A percentile compares a stretch with the other conserved stretches of the same genome.
Evolutionary conservation across 306 rosid genomes (phyloP).

Genomic region (Echinosophora koreensis): DNA sequence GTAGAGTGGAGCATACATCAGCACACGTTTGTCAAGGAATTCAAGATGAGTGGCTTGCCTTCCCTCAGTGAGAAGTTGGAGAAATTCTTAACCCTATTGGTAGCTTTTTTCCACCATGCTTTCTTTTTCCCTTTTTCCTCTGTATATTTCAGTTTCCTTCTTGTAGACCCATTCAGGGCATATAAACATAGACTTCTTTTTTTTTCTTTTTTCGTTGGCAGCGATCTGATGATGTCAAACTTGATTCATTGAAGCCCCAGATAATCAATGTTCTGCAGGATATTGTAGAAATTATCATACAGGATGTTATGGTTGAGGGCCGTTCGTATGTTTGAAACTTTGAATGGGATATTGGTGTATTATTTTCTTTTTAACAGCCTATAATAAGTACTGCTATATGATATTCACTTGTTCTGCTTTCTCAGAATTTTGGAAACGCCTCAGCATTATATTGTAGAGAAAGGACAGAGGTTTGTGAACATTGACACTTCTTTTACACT

Average conservation of each 20-base stretch:
- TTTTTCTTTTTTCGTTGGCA: slow-evolving; percentile 50
- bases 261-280: slow-evolving; percentile 93
- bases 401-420: slow-evolving; percentile 44
- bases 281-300: slow-evolving; percentile 86
- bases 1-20: slow-evolving; percentile 53
- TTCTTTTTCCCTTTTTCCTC: slow-evolving; percentile 11
- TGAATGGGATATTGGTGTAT: slow-evolving; percentile 22
- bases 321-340: slow-evolving; percentile 63
- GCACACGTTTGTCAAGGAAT: slow-evolving; percentile 57
- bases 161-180: slow-evolving; percentile 25
- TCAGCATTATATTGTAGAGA: slow-evolving; percentile 46
- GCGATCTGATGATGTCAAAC: slow-evolving; percentile 57
- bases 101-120: slow-evolving; percentile 46
- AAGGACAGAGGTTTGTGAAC: slow-evolving; percentile 73
- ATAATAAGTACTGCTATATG: slow-evolving; percentile 39
- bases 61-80: slow-evolving; percentile 87
- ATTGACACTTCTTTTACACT: slow-evolving; percentile 49
- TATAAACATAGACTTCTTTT: slow-evolving; percentile 25
- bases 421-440: slow-evolving; percentile 60
- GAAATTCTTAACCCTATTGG: slow-evolving; percentile 79
- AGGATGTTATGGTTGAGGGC: slow-evolving; percentile 85
- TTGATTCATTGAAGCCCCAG: slow-evolving; percentile 53
- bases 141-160: slow-evolving; percentile 27
- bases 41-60: slow-evolving; percentile 85
- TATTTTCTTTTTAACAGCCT: slow-evolving; percentile 13